Evolutionary conservation across 495 filamentous ascomycete species (phyloP).

Genomic region (Thermochaetoides thermophila): DNA sequence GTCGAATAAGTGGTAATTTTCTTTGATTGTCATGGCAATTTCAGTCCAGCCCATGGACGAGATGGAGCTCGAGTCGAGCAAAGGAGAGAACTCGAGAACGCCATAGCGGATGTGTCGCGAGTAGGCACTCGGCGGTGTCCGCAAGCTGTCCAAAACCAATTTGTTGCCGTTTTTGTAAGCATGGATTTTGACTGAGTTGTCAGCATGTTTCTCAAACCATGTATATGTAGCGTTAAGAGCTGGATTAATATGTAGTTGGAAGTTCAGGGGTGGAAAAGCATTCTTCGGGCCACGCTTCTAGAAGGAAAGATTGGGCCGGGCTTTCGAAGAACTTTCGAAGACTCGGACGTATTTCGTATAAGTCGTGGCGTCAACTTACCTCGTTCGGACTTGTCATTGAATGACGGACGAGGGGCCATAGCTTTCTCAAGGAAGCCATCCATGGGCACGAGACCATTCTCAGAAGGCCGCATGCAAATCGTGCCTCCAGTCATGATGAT

Average conservation of each 20-base stretch:
- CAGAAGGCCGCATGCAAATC: conserved; percentile 78
- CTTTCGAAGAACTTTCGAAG: too few relatives aligned
- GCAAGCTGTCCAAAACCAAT: conserved; percentile 38
- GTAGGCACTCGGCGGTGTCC: conserved; percentile 72
- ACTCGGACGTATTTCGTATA: too few relatives aligned
- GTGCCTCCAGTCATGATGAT: conserved; percentile 93
- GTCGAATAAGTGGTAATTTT: conserved; percentile 85
- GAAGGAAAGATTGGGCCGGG: too few relatives aligned
- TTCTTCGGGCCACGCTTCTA: too few relatives aligned
- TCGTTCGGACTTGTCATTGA: conserved; percentile 63
- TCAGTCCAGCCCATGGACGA: conserved; percentile 79
- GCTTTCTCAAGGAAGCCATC: conserved; percentile 71
- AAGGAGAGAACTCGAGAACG: conserved; percentile 69
- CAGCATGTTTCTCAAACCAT: conserved; percentile 1
- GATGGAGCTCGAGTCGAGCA: conserved; percentile 88
- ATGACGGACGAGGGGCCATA: conserved; percentile 69
- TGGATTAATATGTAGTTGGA: not conserved
- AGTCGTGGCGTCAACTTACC: conserved; percentile 7
- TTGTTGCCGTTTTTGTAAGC: conserved; percentile 28
- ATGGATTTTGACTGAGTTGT: conserved; percentile 17
- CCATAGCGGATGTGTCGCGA: conserved; percentile 71
- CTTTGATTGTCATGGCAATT: conserved; percentile 53
- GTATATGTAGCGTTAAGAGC: not conserved
- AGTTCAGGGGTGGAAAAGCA: too few relatives aligned
- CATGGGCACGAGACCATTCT: conserved; percentile 53